These are phyloP conservation scores for Xylariaceae sp. DNA, from an alignment of 2,329 filamentous ascomycete species.

Conservation along the genomic window DNA sequence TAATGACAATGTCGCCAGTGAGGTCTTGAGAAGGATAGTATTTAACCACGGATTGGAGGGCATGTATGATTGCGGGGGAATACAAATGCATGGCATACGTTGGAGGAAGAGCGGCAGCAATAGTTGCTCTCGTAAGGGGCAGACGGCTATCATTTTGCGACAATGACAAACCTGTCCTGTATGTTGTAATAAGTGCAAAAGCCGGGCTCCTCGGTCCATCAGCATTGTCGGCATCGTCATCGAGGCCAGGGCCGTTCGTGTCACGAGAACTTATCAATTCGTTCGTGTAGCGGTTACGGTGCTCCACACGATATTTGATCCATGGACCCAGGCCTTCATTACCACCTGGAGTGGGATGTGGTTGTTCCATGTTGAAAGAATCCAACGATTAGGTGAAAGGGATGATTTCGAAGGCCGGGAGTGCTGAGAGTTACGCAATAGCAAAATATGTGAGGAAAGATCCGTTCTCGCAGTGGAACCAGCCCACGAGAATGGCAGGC, in stretches of 20 bases:
- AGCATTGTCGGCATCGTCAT: background rate
- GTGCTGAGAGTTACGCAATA: too few species aligned
- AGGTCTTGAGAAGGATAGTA: slow-evolving; percentile 40
- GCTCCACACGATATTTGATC: slow-evolving; percentile 19
- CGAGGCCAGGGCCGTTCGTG: background rate
- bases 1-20: slow-evolving; percentile 25
- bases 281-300: slow-evolving; percentile 7
- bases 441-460: too few species aligned
- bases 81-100: slow-evolving; percentile 32
- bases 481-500: too few species aligned
- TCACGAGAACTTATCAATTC: slow-evolving; percentile 3
- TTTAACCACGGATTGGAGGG: slow-evolving; percentile 36
- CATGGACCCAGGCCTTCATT: background rate
- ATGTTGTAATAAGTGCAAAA: slow-evolving; percentile 21
- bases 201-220: background rate
- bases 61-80: slow-evolving; percentile 34
- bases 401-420: background rate
- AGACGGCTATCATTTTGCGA: too few species aligned
- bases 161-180: background rate
- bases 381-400: too few species aligned
- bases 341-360: background rate
- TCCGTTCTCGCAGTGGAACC: too few species aligned
- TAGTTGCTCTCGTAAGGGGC: too few species aligned
- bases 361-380: background rate
- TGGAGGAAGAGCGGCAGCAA: slow-evolving; percentile 14